These are phyloP conservation scores for Entelexis paramagnoliae DNA, from an alignment of 1,139 yeast genomes.

Conservation along the genomic window DNA sequence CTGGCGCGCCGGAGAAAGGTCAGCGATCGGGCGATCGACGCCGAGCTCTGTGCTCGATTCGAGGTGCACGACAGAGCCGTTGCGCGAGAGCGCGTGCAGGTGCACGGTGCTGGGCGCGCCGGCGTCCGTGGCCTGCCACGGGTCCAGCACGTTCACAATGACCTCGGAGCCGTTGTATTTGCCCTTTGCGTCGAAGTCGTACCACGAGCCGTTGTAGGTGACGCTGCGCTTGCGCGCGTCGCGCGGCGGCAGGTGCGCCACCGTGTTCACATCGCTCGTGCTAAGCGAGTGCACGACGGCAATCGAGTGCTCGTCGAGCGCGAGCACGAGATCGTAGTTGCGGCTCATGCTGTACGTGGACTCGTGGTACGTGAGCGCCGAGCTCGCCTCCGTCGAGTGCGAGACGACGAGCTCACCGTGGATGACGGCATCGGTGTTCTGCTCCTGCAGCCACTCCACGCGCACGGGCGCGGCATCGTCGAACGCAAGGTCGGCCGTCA, in stretches of 20 bases:
- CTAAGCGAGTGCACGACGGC: constrained; percentile 5
- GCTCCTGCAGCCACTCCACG: constrained; percentile 8
- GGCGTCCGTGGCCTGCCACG: constrained; percentile 1
- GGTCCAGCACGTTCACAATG: constrained; percentile 8
- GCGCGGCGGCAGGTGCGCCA: constrained; percentile 7
- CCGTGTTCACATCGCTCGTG: background rate
- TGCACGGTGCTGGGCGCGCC: constrained; percentile 1
- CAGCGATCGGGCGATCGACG: background rate
- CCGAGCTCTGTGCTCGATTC: background rate
- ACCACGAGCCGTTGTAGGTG: constrained; percentile 15
- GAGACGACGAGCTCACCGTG: constrained; percentile 9
- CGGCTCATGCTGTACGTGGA: constrained; percentile 5
- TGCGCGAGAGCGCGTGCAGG: constrained; percentile 13
- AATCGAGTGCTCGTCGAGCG: constrained; percentile 7
- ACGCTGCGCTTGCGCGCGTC: constrained; percentile 4
- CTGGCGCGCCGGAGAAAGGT: background rate
- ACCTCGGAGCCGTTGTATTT: constrained; percentile 12
- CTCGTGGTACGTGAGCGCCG: constrained; percentile 1
- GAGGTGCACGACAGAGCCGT: constrained; percentile 11
- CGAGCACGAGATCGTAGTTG: constrained; percentile 9
- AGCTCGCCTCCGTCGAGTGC: constrained; percentile 2
- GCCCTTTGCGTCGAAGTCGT: background rate
- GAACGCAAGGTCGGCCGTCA: constrained; percentile 9
- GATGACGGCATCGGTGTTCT: background rate
- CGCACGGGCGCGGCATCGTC: background rate